Evolutionary conservation across 805 yeast species (phyloP), one percentile per base, ranked within the genome.

Genomic region (Candida incommunis): DNA sequence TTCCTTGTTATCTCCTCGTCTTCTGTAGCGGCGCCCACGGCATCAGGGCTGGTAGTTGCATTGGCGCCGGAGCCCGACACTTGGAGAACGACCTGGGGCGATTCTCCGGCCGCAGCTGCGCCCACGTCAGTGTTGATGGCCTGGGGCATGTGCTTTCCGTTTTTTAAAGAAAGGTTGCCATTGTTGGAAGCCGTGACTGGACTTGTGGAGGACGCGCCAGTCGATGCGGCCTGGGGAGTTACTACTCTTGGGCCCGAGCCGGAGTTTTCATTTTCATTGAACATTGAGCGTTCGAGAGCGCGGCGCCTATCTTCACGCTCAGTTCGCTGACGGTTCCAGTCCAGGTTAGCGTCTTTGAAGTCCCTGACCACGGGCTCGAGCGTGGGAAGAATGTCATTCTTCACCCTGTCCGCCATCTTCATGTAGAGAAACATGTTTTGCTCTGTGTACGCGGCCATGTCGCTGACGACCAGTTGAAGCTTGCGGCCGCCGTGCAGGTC

Each of bases 401-500:
- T 50, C 37, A 62, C 40, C 37, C 47, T 51, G 13, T 51, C 56
- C 15, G 63, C 59, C 2, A 56, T 47, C 4, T 52, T 51, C 18
- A 58, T 50, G 21, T 55, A 52, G 11, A 57, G 47, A 18, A 54
- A 57, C 18, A 62, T 51, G 40, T 62, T 54, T n/a, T 57, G 44
- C 47, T 64, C 64, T 3, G 65, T 64, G 42, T 56, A 67, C 22
- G 54, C 52, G 2, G 68, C 62, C 26, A 67, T 43, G 23, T 62
- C 63, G 40, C 52, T 63, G 18, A 64, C 55, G 27, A 66, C 52
- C 16, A 60, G 62, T 46, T 66, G 69, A 46, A 62, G 65, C 47
- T 65, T 66, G 11, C 70, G 51, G 2, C 72, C 72, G 2, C 67
- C 68, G 40, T 65, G 66, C 16, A 68, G 48, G 41, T 68, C 72